Base-by-base conservation (phyloP, 495 filamentous ascomycete genomes). In the Aspergillus ellipticus region DNA sequence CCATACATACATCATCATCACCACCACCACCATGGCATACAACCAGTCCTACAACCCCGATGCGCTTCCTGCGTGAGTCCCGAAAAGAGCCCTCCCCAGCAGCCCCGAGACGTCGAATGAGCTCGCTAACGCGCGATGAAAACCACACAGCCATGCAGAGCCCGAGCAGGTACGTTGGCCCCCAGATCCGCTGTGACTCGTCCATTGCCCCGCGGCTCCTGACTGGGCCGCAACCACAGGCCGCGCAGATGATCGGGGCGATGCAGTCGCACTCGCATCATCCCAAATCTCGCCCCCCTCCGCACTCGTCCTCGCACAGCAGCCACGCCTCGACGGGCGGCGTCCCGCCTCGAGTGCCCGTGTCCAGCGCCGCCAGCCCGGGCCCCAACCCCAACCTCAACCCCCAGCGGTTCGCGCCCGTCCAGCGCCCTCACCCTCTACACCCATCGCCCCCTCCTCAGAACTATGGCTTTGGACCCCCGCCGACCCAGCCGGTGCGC, bases 1-100 rank as follows among this genome's bases (percentile, higher is more conserved):
- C n/a, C n/a, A n/a, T n/a, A n/a, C n/a, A n/a, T n/a, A n/a, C n/a
- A n/a, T n/a, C n/a, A n/a, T n/a, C n/a, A n/a, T n/a, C n/a, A n/a
- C n/a, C n/a, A n/a, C n/a, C n/a, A n/a, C n/a, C n/a, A n/a, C 35
- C 49, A 98, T 97, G 94, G 94, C 94, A 28, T 97, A 98, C 81
- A 96, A 95, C 69, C 84, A 86, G 64, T 81, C 83, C 41, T 91
- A 89, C 74, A 97, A 98, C 66, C 93, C 93, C n/a, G 95, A 98
- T 76, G 90, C 91, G 72, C 84, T 98, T 56, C 94, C 94, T 70
- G 90, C 91, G 87, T 96, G 78, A 84, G 91, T 85, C 9, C 17
- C 35, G n/a, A 42, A n/a, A n/a, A n/a, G n/a, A n/a, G n/a, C 26
- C 26, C 45, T 16, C 24, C 4, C 5, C 6, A 19, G 7, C 39